Evolutionary conservation across 2,329 filamentous ascomycete genomes (phyloP).

Genomic region (Curvularia verruculosa): DNA sequence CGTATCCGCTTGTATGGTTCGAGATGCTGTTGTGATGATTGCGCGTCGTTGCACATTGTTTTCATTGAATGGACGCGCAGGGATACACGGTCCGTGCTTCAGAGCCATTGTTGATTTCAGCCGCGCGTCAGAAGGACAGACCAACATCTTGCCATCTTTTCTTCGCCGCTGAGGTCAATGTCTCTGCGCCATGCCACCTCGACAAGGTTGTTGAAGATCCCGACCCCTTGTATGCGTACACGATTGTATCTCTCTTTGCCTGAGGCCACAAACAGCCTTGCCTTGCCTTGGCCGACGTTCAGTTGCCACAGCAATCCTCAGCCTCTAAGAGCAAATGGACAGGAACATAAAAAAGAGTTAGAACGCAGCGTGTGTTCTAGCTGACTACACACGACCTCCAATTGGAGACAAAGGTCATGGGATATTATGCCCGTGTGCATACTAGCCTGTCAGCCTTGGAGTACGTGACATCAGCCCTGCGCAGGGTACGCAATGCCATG

Average conservation of each 20-base stretch:
- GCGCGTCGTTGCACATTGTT: slow-evolving; percentile 7
- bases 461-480: background rate
- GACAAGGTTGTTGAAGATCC: background rate
- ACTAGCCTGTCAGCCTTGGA: background rate
- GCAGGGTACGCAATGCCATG: background rate
- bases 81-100: background rate
- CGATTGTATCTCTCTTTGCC: background rate
- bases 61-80: background rate
- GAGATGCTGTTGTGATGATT: slow-evolving; percentile 5
- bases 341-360: slow-evolving; percentile 2
- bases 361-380: slow-evolving; percentile 4
- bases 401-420: background rate
- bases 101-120: slow-evolving; percentile 1
- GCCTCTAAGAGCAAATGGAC: slow-evolving; percentile 2
- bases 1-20: slow-evolving; percentile 8
- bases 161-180: slow-evolving; percentile 1
- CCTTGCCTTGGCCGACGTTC: slow-evolving; percentile 7
- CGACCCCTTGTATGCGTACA: background rate
- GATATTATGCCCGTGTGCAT: background rate
- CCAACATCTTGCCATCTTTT: background rate
- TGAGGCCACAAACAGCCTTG: slow-evolving; percentile 1
- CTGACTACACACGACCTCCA: background rate
- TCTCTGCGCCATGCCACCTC: slow-evolving; percentile 1
- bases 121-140: slow-evolving; percentile 6
- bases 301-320: slow-evolving; percentile 6